Evolutionary conservation across 352 stramenopile genomes (phyloP).

Genomic region (Pythium brassicae): DNA sequence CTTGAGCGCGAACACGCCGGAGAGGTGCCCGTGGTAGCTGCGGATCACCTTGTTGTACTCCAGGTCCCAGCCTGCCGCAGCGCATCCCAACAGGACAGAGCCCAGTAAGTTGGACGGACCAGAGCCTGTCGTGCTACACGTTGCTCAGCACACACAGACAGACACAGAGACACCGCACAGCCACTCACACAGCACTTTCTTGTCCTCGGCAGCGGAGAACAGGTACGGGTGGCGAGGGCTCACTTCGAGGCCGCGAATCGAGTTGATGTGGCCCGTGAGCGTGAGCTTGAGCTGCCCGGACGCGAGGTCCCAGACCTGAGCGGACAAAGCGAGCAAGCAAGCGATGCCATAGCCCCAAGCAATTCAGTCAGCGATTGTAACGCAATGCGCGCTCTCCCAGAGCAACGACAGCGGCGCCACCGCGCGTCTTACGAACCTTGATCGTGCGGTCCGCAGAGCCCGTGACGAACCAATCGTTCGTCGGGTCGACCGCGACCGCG

Average conservation of each 20-base stretch:
- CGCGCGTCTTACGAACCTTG: slow-evolving; percentile 80
- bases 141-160: background rate
- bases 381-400: too few species aligned
- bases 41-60: slow-evolving; percentile 99
- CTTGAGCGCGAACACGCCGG: slow-evolving; percentile 95
- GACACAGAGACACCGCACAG: background rate
- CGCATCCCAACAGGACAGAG: too few species aligned
- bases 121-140: too few species aligned
- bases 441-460: slow-evolving; percentile 97
- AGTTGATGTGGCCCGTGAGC: slow-evolving; percentile 98
- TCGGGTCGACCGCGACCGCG: slow-evolving; percentile 96
- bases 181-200: slow-evolving; percentile 93
- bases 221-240: slow-evolving; percentile 96
- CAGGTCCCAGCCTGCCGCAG: slow-evolving; percentile 93
- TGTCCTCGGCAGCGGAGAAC: slow-evolving; percentile 98
- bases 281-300: slow-evolving; percentile 98
- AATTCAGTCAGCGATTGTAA: too few species aligned
- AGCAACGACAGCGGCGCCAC: background rate
- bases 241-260: slow-evolving; percentile 96
- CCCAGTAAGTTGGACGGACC: too few species aligned
- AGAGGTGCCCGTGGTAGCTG: slow-evolving; percentile 99
- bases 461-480: slow-evolving; percentile 98
- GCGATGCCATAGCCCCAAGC: background rate
- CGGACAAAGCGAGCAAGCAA: background rate
- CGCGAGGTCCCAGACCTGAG: slow-evolving; percentile 92